These are phyloP conservation scores for Ceriops decandra DNA, from an alignment of 345 rosid genomes.

Conservation along the genomic window DNA sequence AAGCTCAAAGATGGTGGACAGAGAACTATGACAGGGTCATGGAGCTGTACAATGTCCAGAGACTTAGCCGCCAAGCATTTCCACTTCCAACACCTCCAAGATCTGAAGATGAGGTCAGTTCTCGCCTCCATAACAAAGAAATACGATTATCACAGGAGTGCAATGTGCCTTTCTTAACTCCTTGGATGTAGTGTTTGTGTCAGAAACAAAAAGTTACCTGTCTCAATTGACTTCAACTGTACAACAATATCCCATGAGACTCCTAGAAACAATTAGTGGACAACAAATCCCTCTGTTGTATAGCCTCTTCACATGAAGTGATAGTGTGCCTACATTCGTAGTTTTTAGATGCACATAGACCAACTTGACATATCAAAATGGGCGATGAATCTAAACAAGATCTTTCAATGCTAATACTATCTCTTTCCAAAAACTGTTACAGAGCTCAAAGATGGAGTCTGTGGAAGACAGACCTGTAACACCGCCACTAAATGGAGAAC, in stretches of 20 bases:
- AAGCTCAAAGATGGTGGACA: conserved; percentile 39
- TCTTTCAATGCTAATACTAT: conserved; percentile 3
- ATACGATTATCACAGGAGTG: not conserved
- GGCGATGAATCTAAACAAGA: not conserved
- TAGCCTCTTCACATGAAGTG: too few relatives aligned
- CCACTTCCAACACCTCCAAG: conserved; percentile 31
- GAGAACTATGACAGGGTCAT: conserved; percentile 32
- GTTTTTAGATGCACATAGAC: not conserved
- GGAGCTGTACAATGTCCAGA: conserved; percentile 35
- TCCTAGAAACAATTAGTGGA: not conserved
- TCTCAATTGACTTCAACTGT: not conserved
- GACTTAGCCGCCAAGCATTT: conserved; percentile 30
- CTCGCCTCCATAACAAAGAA: not conserved
- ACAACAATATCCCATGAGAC: not conserved
- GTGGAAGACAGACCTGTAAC: conserved; percentile 29
- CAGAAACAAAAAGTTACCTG: not conserved
- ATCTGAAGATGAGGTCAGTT: conserved; percentile 31
- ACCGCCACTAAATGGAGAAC: conserved; percentile 46
- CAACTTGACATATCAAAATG: not conserved
- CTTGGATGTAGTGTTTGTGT: not conserved
- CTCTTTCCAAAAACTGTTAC: conserved; percentile 11
- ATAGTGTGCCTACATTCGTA: not conserved
- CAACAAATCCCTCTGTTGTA: not conserved
- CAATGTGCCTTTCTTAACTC: not conserved
- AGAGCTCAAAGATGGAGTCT: conserved; percentile 32